These are phyloP conservation scores for Teratosphaeria gauchensis DNA, from an alignment of 2,329 filamentous ascomycete species.

Conservation along the genomic window DNA sequence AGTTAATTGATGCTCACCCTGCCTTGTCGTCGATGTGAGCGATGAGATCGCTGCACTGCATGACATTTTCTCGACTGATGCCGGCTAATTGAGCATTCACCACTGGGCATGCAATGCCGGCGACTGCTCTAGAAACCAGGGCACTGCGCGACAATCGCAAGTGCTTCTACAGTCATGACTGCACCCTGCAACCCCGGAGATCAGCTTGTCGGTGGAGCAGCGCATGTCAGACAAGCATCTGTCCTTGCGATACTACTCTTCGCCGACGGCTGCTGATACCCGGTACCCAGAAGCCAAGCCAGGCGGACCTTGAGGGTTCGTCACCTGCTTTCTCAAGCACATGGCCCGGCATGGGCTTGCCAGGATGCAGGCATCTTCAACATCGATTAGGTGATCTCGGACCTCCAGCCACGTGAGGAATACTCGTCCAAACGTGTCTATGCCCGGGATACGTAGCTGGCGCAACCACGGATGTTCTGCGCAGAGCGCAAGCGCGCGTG, in stretches of 20 bases:
- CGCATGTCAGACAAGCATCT: conserved; percentile 45
- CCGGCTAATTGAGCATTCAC: conserved; percentile 43
- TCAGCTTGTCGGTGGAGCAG: conserved; percentile 45
- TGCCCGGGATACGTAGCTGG: background rate
- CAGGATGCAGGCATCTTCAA: conserved; percentile 27
- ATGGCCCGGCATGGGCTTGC: background rate
- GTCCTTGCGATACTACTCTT: conserved; percentile 31
- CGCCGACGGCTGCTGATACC: conserved; percentile 57
- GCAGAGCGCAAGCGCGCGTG: no score
- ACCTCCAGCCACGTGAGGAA: conserved; percentile 46
- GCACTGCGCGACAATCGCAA: conserved; percentile 50
- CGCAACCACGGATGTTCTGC: no score
- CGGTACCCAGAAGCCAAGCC: conserved; percentile 40
- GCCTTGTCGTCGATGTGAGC: conserved; percentile 16
- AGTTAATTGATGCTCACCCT: conserved; percentile 10
- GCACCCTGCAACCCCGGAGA: conserved; percentile 29
- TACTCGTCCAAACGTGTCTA: conserved; percentile 47
- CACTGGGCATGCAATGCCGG: conserved; percentile 48
- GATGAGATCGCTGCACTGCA: conserved; percentile 39
- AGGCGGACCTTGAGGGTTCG: conserved; percentile 56
- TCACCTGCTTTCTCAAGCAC: background rate
- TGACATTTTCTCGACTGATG: conserved; percentile 44
- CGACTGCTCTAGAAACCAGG: conserved; percentile 50
- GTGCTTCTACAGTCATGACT: conserved; percentile 35
- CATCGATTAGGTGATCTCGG: conserved; percentile 50